Evolutionary conservation across 768 basidiomycete genomes (phyloP), one percentile per base, ranked within the genome.

Genomic region (Macrocybe gigantea): DNA sequence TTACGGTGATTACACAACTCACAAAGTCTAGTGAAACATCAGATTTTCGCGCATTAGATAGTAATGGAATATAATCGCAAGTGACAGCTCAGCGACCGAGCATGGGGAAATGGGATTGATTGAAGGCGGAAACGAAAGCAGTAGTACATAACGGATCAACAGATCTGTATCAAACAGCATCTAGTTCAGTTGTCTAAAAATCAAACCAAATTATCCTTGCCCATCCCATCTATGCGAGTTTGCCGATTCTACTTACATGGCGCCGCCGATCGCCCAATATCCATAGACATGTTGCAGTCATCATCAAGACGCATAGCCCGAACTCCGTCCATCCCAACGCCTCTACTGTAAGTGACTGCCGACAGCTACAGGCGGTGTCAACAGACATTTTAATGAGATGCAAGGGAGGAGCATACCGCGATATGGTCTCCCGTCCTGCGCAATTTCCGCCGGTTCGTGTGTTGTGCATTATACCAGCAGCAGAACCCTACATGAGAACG

Each of bases 301-400:
- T 61, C 6, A 83, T 79, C 50, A 82, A 47, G 8, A 72, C 46
- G 56, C 82, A 83, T 13, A 90, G 61, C 6, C 72, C 75, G 51
- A 88, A 82, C 53, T 87, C 85, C 43, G 82, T 78, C 87, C 88
- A 89, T 5, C 84, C 85, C 11, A 89, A 60, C 1, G 82, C 82
- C 62, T 85, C 83, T 6, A 88, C 80, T 5, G 86, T 85, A 51
- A 88, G 66, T 2, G 78, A 78, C 60, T 88, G 81, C 53, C 83
- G 73, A 64, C 88, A 90, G 54, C 79, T 85, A 53, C 33, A 31
- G 29, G 35, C 33, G 10, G 14, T 2, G 40, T 33, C 34, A 31
- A 46, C 41, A 33, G 30, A 34, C 15, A n/a, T 40, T 35, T 41
- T 11, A 47, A 34, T 49, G 29, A 30, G 41, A 39, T 35, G 33